Base-by-base conservation (phyloP, 2,329 filamentous ascomycete species). In the Truncatella angustata region DNA sequence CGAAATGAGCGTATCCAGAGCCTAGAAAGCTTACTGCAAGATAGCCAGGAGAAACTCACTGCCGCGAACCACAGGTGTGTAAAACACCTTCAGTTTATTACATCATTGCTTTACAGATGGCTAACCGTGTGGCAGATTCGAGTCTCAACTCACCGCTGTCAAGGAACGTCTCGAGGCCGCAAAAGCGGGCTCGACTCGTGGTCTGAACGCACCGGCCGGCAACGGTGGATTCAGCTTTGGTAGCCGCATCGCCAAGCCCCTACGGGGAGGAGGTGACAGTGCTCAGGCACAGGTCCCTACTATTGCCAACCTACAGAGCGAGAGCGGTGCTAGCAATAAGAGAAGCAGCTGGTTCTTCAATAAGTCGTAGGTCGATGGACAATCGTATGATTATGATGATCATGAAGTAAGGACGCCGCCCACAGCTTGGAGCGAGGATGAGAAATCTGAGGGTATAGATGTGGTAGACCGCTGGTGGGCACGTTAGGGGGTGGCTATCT, bases 31-130 rank as follows among this genome's bases (percentile, higher is more conserved):
- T 76, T 99, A 66, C 80, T 99, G 63, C 91, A 96, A 70, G 94
- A 99, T 71, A 96, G 91, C 67, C 94, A 99, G 75, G 94, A 99
- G 79, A 99, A 99, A 77, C 82, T 99, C 69, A 96, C 93, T 28
- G 88, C 93, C 56, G 92, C 94, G 36, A 99, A 97, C 71, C 93
- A 97, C 75, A 89, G 95, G 94, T 97, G 86, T 63, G 80, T 51
- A 28, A 50, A n/a, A n/a, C n/a, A 24, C 24, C 32, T 52, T 55
- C 12, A 39, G 37, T 6, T 10, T 20, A 20, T 35, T 34, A 40
- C 34, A 10, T 5, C 43, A 18, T 24, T 50, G 14, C 24, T 24
- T 14, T 24, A 14, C 11, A 14, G n/a, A 37, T 23, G 58, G 56
- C 66, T 73, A 61, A 72, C 63, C 53, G 39, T 9, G 20, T 24